Percentiles rank a stretch among this genome's conserved stretches.
Conservation (phyloP, 192 early-diverging fungal species). For the Coemansia sp. region DNA sequence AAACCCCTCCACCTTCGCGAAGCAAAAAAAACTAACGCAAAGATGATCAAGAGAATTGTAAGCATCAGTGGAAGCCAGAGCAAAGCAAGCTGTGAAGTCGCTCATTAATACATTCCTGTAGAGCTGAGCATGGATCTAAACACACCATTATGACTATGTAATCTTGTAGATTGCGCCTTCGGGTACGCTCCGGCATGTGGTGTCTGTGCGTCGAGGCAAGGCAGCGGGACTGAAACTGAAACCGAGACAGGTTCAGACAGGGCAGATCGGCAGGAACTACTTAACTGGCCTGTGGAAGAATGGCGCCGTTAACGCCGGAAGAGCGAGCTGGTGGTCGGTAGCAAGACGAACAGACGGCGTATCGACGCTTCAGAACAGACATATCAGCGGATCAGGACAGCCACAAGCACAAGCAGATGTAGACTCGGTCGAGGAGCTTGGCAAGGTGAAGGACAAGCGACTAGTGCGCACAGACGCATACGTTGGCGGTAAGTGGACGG, state of each 20-base stretch:
- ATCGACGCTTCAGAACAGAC: neutral
- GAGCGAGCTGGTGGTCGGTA: neutral
- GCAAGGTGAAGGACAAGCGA: slow-evolving; percentile 62
- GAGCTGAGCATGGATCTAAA: neutral
- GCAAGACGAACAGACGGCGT: neutral
- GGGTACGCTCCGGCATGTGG: neutral
- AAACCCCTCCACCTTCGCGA: too few relatives aligned
- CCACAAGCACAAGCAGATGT: slow-evolving; percentile 6
- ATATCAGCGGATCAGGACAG: neutral
- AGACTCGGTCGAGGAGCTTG: slow-evolving; percentile 26
- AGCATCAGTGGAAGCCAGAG: too few relatives aligned
- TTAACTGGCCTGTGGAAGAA: neutral
- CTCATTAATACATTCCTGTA: too few relatives aligned
- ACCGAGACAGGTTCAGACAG: too few relatives aligned
- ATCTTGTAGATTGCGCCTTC: neutral
- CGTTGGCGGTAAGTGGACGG: slow-evolving; percentile 63
- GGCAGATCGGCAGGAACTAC: neutral
- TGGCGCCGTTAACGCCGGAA: neutral
- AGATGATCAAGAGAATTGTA: too few relatives aligned
- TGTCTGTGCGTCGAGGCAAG: neutral
- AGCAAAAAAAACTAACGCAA: too few relatives aligned
- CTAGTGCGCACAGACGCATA: slow-evolving; percentile 60
- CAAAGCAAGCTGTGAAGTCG: too few relatives aligned
- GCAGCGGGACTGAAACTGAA: neutral
- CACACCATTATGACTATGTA: neutral